Conservation (phyloP, 2,329 filamentous ascomycete species). For the Didymella lethalis region DNA sequence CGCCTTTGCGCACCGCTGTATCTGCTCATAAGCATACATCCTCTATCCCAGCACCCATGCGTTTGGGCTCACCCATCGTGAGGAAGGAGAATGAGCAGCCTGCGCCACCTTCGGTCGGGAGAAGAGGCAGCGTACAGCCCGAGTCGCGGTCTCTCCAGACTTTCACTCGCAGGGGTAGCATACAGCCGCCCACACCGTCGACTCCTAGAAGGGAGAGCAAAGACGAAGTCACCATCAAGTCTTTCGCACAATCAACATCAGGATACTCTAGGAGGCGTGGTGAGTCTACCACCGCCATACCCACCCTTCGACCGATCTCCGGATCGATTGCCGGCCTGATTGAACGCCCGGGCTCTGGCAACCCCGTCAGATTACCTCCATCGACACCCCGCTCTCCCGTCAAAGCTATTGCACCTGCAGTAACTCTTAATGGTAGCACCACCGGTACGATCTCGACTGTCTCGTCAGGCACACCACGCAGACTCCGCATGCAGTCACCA, state of each 20-base stretch:
- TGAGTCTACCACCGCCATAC: slow-evolving; percentile 59
- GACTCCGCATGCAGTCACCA: slow-evolving; percentile 64
- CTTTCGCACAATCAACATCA: slow-evolving; percentile 37
- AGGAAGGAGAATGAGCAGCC: slow-evolving; percentile 57
- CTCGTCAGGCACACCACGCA: slow-evolving; percentile 35
- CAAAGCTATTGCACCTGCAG: slow-evolving; percentile 27
- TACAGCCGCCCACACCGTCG: slow-evolving; percentile 32
- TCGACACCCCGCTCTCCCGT: slow-evolving; percentile 42
- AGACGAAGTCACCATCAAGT: slow-evolving; percentile 51
- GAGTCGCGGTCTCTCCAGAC: slow-evolving; percentile 14
- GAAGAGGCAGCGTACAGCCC: slow-evolving; percentile 15
- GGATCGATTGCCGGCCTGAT: slow-evolving; percentile 55
- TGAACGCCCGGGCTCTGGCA: slow-evolving; percentile 59
- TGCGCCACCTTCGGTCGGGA: slow-evolving; percentile 23
- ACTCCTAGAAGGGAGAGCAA: slow-evolving; percentile 30
- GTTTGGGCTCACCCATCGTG: slow-evolving; percentile 56
- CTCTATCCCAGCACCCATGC: slow-evolving; percentile 50
- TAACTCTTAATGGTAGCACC: slow-evolving; percentile 2
- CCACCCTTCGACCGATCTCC: slow-evolving; percentile 55
- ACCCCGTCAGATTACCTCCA: slow-evolving; percentile 66
- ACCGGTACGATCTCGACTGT: slow-evolving; percentile 25
- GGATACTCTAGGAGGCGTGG: slow-evolving; percentile 54
- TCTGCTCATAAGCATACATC: slow-evolving; percentile 51
- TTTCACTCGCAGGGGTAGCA: slow-evolving; percentile 31
- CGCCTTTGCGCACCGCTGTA: slow-evolving; percentile 43